Evolutionary conservation across 371 early-diverging fungal species (phyloP).

Genomic region (Catenaria anguillulae): DNA sequence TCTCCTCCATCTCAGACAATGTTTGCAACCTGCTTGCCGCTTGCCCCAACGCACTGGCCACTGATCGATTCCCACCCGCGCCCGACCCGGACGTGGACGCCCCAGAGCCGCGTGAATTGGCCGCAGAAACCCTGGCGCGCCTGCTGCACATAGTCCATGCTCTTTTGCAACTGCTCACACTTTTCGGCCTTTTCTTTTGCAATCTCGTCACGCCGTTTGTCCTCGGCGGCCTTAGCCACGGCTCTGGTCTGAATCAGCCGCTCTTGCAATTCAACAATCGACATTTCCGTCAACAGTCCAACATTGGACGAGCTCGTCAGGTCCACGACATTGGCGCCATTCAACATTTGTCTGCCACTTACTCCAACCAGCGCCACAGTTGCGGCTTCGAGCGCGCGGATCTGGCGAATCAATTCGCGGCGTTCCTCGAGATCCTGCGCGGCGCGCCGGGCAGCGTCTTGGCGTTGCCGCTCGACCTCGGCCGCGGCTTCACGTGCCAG

Average conservation of each 20-base stretch:
- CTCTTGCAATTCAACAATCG: neutral
- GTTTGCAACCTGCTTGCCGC: neutral
- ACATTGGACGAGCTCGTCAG: neutral
- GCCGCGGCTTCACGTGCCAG: neutral
- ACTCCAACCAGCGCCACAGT: neutral
- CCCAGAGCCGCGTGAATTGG: no score
- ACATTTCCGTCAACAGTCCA: constrained; percentile 1
- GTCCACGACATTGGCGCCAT: neutral
- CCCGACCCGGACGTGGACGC: no score
- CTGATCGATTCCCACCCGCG: no score
- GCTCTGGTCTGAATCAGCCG: neutral
- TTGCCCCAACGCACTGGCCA: no score
- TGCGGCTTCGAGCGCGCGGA: constrained; percentile 1
- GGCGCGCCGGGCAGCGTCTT: neutral
- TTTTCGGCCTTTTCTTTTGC: neutral
- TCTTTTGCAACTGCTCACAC: neutral
- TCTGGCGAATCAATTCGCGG: neutral
- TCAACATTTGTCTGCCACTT: no score
- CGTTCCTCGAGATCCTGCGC: neutral
- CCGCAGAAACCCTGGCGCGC: neutral
- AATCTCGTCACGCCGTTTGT: no score
- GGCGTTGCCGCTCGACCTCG: neutral
- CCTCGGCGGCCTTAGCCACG: no score
- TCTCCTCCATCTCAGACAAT: neutral
- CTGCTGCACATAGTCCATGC: neutral